Evolutionary conservation across 768 basidiomycete species (phyloP).

Genomic region (Pleurotus ostreatus): DNA sequence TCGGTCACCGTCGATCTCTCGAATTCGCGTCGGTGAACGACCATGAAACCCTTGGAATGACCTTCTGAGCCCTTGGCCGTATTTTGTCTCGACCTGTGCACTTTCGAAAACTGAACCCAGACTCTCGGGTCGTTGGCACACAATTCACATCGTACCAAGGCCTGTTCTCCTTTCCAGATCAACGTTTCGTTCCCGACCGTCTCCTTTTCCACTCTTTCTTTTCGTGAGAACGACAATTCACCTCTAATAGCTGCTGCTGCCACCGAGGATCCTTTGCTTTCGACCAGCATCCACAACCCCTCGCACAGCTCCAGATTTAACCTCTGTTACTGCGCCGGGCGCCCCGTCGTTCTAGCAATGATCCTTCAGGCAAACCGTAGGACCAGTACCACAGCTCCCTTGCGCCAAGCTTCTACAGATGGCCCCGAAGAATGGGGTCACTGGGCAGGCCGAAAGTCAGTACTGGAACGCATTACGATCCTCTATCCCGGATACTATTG

Average conservation of each 20-base stretch:
- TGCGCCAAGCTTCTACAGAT: conserved; percentile 30
- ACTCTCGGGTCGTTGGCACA: conserved; percentile 33
- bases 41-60: not conserved
- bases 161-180: conserved; percentile 9
- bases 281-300: conserved; percentile 8
- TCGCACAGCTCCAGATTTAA: not conserved
- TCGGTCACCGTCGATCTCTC: not conserved
- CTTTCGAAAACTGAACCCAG: conserved; percentile 27
- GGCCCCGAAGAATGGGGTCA: conserved; percentile 65
- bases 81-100: conserved; percentile 15
- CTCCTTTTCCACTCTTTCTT: not conserved
- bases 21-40: not conserved
- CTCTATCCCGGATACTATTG: conserved; percentile 8
- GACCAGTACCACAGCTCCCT: conserved; percentile 24
- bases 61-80: conserved; percentile 6
- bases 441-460: conserved; percentile 63
- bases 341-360: conserved; percentile 34
- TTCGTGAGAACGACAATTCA: conserved; percentile 1
- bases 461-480: conserved; percentile 13
- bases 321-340: conserved; percentile 2
- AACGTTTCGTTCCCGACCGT: conserved; percentile 4
- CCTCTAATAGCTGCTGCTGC: not conserved
- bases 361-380: conserved; percentile 61
- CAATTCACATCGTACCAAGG: conserved; percentile 18
- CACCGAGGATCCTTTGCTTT: not conserved